phyloP scores from a whole-genome alignment of 1,139 yeast genomes.

The Hyphopichia burtonii region DNA sequence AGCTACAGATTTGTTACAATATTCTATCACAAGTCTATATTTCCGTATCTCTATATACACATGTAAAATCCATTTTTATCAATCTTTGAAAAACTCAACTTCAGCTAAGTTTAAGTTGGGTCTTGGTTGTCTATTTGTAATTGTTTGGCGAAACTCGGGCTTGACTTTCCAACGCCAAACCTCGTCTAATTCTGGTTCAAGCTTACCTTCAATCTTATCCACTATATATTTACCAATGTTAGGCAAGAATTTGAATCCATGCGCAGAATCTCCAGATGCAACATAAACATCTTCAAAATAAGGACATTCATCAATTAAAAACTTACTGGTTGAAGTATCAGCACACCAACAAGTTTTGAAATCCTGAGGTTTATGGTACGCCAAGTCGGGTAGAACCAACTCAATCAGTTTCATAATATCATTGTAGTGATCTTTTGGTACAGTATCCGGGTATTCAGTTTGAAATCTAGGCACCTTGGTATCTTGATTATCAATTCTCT shows the following conservation, averaged over 20 bases:
- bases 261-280: constrained; percentile 42
- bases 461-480: not conserved
- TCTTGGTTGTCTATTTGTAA: constrained; percentile 1
- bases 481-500: constrained; percentile 11
- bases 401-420: not conserved
- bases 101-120: constrained; percentile 2
- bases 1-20: too few species aligned
- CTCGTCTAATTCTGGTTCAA: constrained; percentile 16
- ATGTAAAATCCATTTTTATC: too few species aligned
- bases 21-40: too few species aligned
- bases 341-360: constrained; percentile 49
- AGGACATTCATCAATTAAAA: constrained; percentile 43
- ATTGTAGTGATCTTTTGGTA: not conserved
- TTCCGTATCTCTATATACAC: too few species aligned
- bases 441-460: not conserved
- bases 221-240: constrained; percentile 28
- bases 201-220: constrained; percentile 20
- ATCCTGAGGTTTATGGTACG: constrained; percentile 29
- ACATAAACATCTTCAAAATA: constrained; percentile 22
- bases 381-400: constrained; percentile 31
- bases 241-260: constrained; percentile 31
- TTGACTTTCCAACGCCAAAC: constrained; percentile 31
- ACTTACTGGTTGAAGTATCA: constrained; percentile 42
- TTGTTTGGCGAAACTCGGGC: constrained; percentile 1
- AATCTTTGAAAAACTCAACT: not conserved